These are phyloP conservation scores for Trypanosoma rangeli DNA, from an alignment of 208 protist species.

Conservation along the genomic window DNA sequence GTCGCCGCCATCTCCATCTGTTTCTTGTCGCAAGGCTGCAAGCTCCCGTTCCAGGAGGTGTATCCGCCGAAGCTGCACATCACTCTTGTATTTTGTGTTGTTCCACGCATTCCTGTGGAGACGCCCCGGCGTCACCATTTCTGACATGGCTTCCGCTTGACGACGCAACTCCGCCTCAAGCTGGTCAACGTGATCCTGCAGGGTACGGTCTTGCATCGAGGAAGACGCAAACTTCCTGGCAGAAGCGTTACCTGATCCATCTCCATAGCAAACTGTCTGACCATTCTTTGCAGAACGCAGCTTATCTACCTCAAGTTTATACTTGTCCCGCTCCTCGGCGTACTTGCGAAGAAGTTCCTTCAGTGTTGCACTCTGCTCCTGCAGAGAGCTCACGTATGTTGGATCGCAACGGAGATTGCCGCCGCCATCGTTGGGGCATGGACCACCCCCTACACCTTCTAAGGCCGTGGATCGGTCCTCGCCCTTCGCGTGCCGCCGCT, in stretches of 20 bases:
- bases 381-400: constrained; percentile 34
- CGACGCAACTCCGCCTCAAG: constrained; percentile 22
- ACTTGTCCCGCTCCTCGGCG: constrained; percentile 30
- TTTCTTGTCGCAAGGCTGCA: neutral
- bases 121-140: neutral
- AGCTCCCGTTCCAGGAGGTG: constrained; percentile 7
- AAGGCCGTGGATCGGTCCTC: neutral
- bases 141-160: constrained; percentile 27
- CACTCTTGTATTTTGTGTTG: neutral
- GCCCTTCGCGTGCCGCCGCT: neutral
- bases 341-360: constrained; percentile 35
- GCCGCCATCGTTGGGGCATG: neutral
- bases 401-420: constrained; percentile 1
- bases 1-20: neutral
- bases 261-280: neutral
- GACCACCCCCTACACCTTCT: neutral
- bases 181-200: constrained; percentile 27
- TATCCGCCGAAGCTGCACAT: constrained; percentile 4
- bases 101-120: neutral
- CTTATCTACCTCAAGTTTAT: constrained; percentile 6
- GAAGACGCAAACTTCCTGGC: constrained; percentile 17
- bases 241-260: constrained; percentile 1
- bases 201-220: constrained; percentile 14
- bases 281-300: neutral
- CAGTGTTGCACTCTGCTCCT: constrained; percentile 36